Base-by-base conservation (phyloP, 169 alveolate genomes). In the Eimeria brunetti region DNA sequence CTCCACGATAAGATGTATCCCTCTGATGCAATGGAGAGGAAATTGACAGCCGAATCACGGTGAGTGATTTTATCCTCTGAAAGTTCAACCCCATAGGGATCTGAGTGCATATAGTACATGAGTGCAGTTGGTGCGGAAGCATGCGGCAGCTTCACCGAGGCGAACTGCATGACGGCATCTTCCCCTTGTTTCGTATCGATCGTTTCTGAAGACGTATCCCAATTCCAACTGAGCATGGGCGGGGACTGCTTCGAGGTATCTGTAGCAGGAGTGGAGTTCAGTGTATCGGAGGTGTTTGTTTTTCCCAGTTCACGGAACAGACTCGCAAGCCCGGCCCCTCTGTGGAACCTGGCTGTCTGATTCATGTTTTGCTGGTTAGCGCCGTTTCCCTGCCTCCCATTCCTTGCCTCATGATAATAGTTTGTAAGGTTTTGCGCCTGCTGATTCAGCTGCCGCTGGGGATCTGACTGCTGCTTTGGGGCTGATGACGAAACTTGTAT, bases 241-340 rank as follows among this genome's bases (percentile, higher is more conserved):
- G 36, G 44, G n/a, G 16, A 16, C 56, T 30, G 76, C 46, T 36
- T 85, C n/a, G 76, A 56, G 30, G 58, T 7, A 62, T n/a, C 38
- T 62, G 80, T 38, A 2, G 58, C 56, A 9, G 91, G 24, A 60
- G 75, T 44, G 22, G 64, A 30, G 6, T 7, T 30, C 8, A 33
- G 6, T 16, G 91, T 9, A 38, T 62, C 91, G 0, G 75, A 14
- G 53, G 18, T 38, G 58, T 80, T 60, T 11, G 24, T 11, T 8
- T 41, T 46, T 36, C 78, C 80, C 16, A 56, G 91, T 22, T 85
- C 91, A 27, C 91, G 76, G 60, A 58, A 85, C 64, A 85, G 91
- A 36, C 91, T 85, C 44, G 91, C 91, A 22, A 85, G 91, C 60
- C 91, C 91, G 60, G 91, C 80, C 30, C 91, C 91, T 85, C 91